phyloP scores from a whole-genome alignment of 176 grass and related monocot genomes.

The Eleusine indica region DNA sequence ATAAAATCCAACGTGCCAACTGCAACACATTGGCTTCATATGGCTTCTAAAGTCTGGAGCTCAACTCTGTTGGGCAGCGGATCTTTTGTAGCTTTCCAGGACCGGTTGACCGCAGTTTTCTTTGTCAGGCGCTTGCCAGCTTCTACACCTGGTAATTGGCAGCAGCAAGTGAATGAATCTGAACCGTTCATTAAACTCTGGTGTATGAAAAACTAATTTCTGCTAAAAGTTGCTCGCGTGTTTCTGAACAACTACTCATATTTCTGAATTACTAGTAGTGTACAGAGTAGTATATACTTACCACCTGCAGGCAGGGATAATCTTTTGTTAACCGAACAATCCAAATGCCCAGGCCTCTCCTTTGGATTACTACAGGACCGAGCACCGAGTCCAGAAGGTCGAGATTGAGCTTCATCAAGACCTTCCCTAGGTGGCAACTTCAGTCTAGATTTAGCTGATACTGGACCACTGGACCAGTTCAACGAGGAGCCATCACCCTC shows the following conservation, averaged over 20 bases:
- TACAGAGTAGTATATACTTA: slow-evolving; percentile 33
- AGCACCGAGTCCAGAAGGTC: slow-evolving; percentile 47
- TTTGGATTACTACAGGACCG: slow-evolving; percentile 73
- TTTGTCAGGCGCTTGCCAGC: slow-evolving; percentile 21
- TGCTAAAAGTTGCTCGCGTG: background rate
- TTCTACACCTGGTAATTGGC: slow-evolving; percentile 42
- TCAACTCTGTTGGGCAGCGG: slow-evolving; percentile 43
- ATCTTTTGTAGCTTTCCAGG: slow-evolving; percentile 30
- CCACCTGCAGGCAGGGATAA: slow-evolving; percentile 65
- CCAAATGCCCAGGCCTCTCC: slow-evolving; percentile 56
- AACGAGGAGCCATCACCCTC: slow-evolving; percentile 59
- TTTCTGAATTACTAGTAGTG: background rate
- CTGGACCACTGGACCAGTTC: slow-evolving; percentile 32
- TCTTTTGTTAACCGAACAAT: slow-evolving; percentile 60
- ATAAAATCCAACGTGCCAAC: background rate
- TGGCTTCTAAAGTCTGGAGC: slow-evolving; percentile 42
- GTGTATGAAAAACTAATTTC: background rate
- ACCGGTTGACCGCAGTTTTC: slow-evolving; percentile 32
- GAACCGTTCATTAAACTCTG: background rate
- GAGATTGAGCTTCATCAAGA: slow-evolving; percentile 55
- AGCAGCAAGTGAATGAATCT: slow-evolving; percentile 9
- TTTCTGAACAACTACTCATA: background rate
- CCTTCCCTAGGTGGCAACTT: slow-evolving; percentile 56
- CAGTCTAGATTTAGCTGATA: slow-evolving; percentile 62
- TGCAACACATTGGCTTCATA: background rate